Conservation (phyloP, 768 basidiomycete species). For the Hypsizygus marmoreus region DNA sequence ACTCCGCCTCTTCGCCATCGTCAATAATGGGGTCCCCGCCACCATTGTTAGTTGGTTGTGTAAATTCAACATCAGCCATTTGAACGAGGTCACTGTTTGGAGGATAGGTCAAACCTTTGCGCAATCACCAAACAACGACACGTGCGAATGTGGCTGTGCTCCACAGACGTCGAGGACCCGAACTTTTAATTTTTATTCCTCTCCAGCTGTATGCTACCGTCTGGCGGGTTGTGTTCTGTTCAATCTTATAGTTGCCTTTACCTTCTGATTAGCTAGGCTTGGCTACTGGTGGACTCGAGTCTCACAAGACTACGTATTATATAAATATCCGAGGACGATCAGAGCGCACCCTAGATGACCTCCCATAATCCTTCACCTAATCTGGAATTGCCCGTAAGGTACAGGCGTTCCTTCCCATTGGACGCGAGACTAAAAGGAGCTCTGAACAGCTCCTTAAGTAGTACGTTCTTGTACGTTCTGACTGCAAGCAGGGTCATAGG, state of each 20-base stretch:
- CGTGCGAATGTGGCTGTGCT: slow-evolving; percentile 19
- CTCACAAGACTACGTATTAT: too few relatives aligned
- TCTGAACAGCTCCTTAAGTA: slow-evolving; percentile 5
- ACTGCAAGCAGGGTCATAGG: too few relatives aligned
- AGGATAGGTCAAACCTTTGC: slow-evolving; percentile 15
- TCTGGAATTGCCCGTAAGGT: background rate
- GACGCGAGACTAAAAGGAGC: background rate
- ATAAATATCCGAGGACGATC: slow-evolving; percentile 10
- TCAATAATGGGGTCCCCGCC: slow-evolving; percentile 44
- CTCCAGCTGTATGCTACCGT: too few relatives aligned
- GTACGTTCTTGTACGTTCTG: background rate
- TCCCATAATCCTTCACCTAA: slow-evolving; percentile 5
- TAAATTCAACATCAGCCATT: slow-evolving; percentile 57
- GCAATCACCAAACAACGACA: slow-evolving; percentile 20
- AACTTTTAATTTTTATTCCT: too few relatives aligned
- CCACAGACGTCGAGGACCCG: background rate
- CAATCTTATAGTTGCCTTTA: too few relatives aligned
- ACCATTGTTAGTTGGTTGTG: slow-evolving; percentile 38
- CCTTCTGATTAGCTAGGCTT: too few relatives aligned
- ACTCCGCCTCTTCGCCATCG: slow-evolving; percentile 65
- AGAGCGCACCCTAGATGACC: slow-evolving; percentile 12
- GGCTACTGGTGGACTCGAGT: too few relatives aligned
- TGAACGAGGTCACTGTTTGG: slow-evolving; percentile 17
- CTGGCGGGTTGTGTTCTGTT: too few relatives aligned
- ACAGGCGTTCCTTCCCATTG: background rate